Base-by-base conservation (phyloP, 73 alveolate species). In the Paramecium sonneborni region DNA sequence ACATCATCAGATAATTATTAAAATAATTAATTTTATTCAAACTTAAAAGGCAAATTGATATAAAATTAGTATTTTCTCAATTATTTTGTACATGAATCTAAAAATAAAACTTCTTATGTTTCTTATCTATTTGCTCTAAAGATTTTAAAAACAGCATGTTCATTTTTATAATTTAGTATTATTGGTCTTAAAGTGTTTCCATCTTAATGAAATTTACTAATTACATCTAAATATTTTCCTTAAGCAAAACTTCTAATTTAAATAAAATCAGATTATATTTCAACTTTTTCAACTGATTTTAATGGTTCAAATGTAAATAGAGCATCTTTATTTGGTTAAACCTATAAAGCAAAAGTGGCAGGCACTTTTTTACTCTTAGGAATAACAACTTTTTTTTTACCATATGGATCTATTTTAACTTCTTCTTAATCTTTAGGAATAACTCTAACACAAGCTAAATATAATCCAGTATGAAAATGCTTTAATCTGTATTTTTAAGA, bases 381-480 rank as follows among this genome's bases (percentile, higher is more conserved):
- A 1, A 72, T 72, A 6, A 41, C 15, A 0, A 72, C 34, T 38
- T 35, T 35, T 34, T 72, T 72, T 18, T 72, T 72, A 12, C 86
- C 86, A 72, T 72, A 72, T 3, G 55, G 86, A 38, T 72, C 57
- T 32, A 34, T 72, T 72, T 72, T 72, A 30, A 72, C 18, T 2
- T 72, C 38, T 34, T 72, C 86, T 37, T 28, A 15, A 32, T 6
- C 57, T 34, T 43, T 79, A 7, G 69, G 69, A 20, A 43, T 23
- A 23, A 24, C 30, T 14, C 74, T 38, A 3, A 79, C 90, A 24
- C 69, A 43, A 10, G 90, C 76, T 79, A 88, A 88, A 69, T 69
- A 88, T 26, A 88, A 72, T 43, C 90, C 90, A 43, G 91, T 70
- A 32, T 85, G 70, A n/a, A 88, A 82, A 88, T 88, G 94, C 24